phyloP scores from a whole-genome alignment of 2,329 filamentous ascomycete species.

The Aspergillus ochraceoroseus region DNA sequence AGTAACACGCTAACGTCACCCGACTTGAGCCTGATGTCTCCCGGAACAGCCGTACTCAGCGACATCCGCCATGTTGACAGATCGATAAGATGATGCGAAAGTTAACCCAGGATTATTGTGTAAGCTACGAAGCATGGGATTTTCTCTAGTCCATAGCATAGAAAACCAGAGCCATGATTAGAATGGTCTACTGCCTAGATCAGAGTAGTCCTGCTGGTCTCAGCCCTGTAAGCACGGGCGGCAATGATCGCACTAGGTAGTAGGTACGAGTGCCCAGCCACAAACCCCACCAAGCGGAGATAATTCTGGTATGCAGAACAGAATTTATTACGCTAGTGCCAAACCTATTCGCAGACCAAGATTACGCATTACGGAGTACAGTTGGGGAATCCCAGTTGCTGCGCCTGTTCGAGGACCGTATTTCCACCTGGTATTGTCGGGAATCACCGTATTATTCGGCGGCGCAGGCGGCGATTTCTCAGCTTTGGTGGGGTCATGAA shows the following conservation, averaged over 20 bases:
- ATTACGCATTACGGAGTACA: too few relatives aligned
- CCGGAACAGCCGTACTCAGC: conserved; percentile 2
- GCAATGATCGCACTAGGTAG: neutral
- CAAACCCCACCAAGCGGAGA: conserved; percentile 2
- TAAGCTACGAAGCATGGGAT: neutral
- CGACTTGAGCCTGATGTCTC: neutral
- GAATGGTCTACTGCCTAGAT: neutral
- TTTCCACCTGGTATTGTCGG: conserved; percentile 2
- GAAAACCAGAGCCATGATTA: too few relatives aligned
- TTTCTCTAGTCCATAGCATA: too few relatives aligned
- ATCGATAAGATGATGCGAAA: neutral
- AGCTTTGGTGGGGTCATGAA: conserved; percentile 11
- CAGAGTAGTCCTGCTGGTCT: neutral
- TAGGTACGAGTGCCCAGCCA: too few relatives aligned
- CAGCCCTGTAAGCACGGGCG: conserved; percentile 14
- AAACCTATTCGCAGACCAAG: neutral
- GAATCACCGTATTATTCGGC: conserved; percentile 3
- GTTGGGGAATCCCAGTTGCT: neutral
- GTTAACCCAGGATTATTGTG: neutral
- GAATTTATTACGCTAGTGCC: neutral
- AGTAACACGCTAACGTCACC: conserved; percentile 4
- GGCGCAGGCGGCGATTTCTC: conserved; percentile 1
- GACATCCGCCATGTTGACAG: neutral
- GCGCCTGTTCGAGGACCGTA: conserved; percentile 12
- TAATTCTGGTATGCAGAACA: neutral